A percentile compares a stretch with the other conserved stretches of the same genome.
These are phyloP conservation scores for Bipolaris sorokiniana DNA, from an alignment of 2,329 filamentous ascomycete genomes.

Conservation along the genomic window DNA sequence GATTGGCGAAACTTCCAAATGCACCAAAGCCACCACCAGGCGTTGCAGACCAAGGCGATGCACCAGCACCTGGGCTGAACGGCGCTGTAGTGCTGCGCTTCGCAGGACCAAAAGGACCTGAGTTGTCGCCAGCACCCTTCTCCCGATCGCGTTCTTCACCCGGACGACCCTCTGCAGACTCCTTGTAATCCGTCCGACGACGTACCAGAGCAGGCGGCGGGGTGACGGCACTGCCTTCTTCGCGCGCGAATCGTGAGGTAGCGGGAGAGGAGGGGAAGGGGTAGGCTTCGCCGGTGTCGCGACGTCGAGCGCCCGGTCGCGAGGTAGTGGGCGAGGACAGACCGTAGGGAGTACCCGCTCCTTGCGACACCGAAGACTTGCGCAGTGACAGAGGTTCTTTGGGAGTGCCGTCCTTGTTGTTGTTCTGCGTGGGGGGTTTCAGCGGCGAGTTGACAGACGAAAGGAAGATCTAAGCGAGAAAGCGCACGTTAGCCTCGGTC, in stretches of 20 bases:
- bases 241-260: constrained; percentile 64
- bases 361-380: constrained; percentile 82
- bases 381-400: constrained; percentile 68
- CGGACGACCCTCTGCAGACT: constrained; percentile 51
- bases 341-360: constrained; percentile 67
- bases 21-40: constrained; percentile 72
- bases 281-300: constrained; percentile 79
- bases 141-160: constrained; percentile 60
- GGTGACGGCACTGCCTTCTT: constrained; percentile 67
- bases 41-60: constrained; percentile 65
- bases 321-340: constrained; percentile 75
- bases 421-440: constrained; percentile 77
- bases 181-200: constrained; percentile 67
- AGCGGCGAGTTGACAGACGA: constrained; percentile 91
- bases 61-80: constrained; percentile 57
- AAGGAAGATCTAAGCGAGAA: constrained; percentile 69
- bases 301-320: constrained; percentile 77
- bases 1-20: constrained; percentile 84
- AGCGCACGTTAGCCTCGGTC: constrained; percentile 20
- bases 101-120: constrained; percentile 58
- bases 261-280: constrained; percentile 66
- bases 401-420: constrained; percentile 66
- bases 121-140: constrained; percentile 50
- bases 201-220: constrained; percentile 66
- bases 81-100: constrained; percentile 64